Conservation (phyloP, 306 rosid genomes). For the Lathyrus tuberosus region DNA sequence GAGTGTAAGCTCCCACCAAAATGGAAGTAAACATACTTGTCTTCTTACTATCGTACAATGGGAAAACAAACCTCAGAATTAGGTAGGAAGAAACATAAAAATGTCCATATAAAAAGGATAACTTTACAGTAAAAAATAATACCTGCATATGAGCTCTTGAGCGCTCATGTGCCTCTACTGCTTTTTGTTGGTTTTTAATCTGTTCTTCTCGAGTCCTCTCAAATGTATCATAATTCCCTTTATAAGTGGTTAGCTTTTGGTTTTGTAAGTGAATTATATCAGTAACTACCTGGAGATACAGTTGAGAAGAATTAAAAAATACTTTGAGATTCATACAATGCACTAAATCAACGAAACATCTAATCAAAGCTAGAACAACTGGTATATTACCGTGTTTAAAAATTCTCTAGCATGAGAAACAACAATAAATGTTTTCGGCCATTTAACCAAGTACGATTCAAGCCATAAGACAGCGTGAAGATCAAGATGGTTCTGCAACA, state of each 20-base stretch:
- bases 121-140: conserved; percentile 2
- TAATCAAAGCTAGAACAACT: conserved; percentile 19
- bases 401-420: conserved; percentile 99
- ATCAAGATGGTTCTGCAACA: conserved; percentile 96
- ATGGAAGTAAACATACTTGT: background rate
- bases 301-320: conserved; percentile 36
- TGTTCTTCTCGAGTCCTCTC: conserved; percentile 91
- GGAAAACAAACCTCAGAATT: background rate
- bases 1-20: conserved; percentile 20
- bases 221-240: conserved; percentile 89
- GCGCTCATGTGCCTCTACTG: conserved; percentile 89
- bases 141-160: conserved; percentile 98
- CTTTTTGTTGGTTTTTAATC: conserved; percentile 88
- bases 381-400: conserved; percentile 80
- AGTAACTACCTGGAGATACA: conserved; percentile 75
- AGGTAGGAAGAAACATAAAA: conserved; percentile 12
- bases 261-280: conserved; percentile 90
- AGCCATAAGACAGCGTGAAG: conserved; percentile 99
- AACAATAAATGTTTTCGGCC: conserved; percentile 95
- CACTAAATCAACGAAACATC: conserved; percentile 8
- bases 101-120: conserved; percentile 3
- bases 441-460: conserved; percentile 84
- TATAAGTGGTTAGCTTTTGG: conserved; percentile 73
- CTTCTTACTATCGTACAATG: conserved; percentile 4
- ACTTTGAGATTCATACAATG: conserved; percentile 17